Base-by-base conservation (phyloP, 2,329 filamentous ascomycete species). In the Ilyonectria mors-panacis region DNA sequence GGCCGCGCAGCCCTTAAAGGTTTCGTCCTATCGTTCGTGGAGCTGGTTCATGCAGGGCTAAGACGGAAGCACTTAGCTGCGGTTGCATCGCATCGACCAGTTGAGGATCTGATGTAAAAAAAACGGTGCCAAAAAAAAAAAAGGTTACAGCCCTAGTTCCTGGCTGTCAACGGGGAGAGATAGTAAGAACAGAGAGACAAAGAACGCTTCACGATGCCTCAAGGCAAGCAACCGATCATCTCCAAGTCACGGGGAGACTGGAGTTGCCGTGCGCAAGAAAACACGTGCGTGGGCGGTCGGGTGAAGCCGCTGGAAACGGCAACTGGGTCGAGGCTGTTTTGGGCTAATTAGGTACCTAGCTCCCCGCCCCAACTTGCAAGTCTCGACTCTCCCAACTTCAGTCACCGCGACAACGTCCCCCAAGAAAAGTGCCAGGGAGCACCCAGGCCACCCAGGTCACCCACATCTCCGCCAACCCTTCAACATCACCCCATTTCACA, bases 401-500 rank as follows among this genome's bases (percentile, higher is more conserved):
- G 71, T 66, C 72, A 55, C 63, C 67, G 63, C 72, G 72, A 73
- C 73, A 66, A 68, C 66, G 59, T 66, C 64, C 54, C 59, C 39
- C 51, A 44, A 44, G 21, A 69, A 61, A 66, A 59, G 56, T 59
- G 45, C 50, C 65, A 57, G 58, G 58, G 55, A 63, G 59, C 48
- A 53, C 48, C 47, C 33, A 21, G 56, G 62, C 10, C 12, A 13
- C 44, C 60, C 59, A 66, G 54, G 48, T 58, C 66, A 63, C 59
- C 57, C 62, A 51, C 63, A 53, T 57, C 65, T 63, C 64, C 44
- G 51, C 59, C 50, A 57, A 44, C 62, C 48, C 67, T 62, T 62
- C 62, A 64, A 63, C 64, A 67, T 76, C 74, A 76, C 71, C 73
- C 74, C 71, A 75, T 76, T 71, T 75, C 54, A 39, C 71, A 66